These are phyloP conservation scores for Elongisporangium anandrum DNA, from an alignment of 352 stramenopile species.

Conservation along the genomic window DNA sequence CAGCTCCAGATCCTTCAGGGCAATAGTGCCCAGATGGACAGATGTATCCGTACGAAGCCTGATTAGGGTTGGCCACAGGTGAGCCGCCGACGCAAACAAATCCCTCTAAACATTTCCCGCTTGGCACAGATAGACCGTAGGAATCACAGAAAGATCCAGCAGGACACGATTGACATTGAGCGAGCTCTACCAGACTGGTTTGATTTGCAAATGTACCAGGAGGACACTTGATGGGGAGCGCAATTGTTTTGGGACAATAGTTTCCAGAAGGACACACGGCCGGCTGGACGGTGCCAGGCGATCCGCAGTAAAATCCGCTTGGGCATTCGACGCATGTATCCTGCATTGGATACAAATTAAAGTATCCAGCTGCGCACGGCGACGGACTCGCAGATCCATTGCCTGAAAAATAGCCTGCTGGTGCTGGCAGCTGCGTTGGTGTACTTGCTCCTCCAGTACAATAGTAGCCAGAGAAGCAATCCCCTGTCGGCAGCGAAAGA, in stretches of 20 bases:
- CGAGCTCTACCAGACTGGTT: conserved; percentile 52
- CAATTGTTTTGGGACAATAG: conserved; percentile 61
- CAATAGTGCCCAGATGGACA: conserved; percentile 77
- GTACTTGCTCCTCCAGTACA: conserved; percentile 54
- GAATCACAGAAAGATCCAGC: conserved; percentile 88
- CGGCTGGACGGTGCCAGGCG: conserved; percentile 43
- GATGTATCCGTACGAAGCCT: conserved; percentile 40
- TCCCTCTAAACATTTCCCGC: conserved; percentile 53
- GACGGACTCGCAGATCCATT: conserved; percentile 33
- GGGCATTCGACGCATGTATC: conserved; percentile 59
- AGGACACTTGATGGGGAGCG: conserved; percentile 54
- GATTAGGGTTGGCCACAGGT: conserved; percentile 47
- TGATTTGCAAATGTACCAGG: conserved; percentile 52
- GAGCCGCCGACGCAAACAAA: conserved; percentile 62
- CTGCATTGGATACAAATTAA: conserved; percentile 54
- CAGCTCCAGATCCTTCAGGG: conserved; percentile 45
- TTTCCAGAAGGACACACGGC: conserved; percentile 50
- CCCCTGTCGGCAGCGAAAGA: conserved; percentile 54
- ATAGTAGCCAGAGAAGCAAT: conserved; percentile 78
- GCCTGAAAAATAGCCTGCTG: conserved; percentile 46
- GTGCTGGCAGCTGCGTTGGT: conserved; percentile 52
- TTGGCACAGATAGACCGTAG: conserved; percentile 48
- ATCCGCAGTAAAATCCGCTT: conserved; percentile 66
- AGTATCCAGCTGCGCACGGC: conserved; percentile 52
- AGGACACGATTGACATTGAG: conserved; percentile 79